Conservation (phyloP, 306 rosid genomes). For the Vachellia pachyceras region DNA sequence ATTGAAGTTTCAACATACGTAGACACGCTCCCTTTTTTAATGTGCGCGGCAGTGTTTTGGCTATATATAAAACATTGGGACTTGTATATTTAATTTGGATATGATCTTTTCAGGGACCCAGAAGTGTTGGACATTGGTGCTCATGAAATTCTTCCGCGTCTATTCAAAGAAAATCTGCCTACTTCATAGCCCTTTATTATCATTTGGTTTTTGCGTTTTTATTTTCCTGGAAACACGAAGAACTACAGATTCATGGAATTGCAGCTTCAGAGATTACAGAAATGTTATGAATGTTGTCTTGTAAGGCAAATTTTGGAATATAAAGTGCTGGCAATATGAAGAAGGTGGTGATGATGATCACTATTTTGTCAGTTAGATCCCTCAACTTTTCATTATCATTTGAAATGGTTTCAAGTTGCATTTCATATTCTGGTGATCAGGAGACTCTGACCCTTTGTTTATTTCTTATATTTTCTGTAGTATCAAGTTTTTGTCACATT, state of each 20-base stretch:
- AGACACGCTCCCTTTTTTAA: background rate
- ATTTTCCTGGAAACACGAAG: slow-evolving; percentile 26
- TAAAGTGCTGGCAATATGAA: slow-evolving; percentile 28
- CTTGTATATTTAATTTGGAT: slow-evolving; percentile 31
- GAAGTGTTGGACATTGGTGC: slow-evolving; percentile 75
- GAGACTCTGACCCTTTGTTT: slow-evolving; percentile 33
- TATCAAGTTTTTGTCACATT: slow-evolving; percentile 9
- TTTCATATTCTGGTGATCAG: slow-evolving; percentile 22
- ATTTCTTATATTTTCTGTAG: slow-evolving; percentile 4
- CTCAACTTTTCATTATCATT: slow-evolving; percentile 3
- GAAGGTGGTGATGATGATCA: slow-evolving; percentile 1
- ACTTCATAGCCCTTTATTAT: slow-evolving; percentile 40
- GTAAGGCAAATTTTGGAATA: slow-evolving; percentile 38
- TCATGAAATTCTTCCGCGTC: slow-evolving; percentile 86
- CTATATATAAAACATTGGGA: slow-evolving; percentile 6
- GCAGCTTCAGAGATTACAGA: slow-evolving; percentile 24
- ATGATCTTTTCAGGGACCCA: slow-evolving; percentile 71
- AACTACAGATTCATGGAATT: slow-evolving; percentile 37
- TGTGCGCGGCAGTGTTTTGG: background rate
- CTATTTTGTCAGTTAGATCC: slow-evolving; percentile 35
- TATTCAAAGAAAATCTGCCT: slow-evolving; percentile 56
- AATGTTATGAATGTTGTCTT: slow-evolving; percentile 32
- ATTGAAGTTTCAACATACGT: background rate
- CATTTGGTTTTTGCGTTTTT: slow-evolving; percentile 33
- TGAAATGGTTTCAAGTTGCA: slow-evolving; percentile 25